Evolutionary conservation across 1,284 basidiomycete species (phyloP), one percentile per base, ranked within the genome.

Genomic region (Ceratobasidium sp.): DNA sequence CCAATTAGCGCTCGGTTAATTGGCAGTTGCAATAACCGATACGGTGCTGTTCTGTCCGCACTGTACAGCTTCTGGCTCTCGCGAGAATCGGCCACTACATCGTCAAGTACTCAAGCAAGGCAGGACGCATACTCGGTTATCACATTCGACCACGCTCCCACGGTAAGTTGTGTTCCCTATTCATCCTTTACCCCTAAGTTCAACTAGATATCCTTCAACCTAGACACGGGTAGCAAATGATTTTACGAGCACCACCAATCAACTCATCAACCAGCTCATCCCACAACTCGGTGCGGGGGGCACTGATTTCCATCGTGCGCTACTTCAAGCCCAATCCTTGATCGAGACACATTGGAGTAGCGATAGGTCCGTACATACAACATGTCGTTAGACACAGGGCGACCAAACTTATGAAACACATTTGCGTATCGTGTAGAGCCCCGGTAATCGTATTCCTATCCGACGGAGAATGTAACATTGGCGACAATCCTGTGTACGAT

Each of bases 371-470:
- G 80, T 60, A 33, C 49, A 64, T 23, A 46, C 18, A 13, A 23
- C 12, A 55, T 18, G 18, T 12, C n/a, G 40, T 13, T 39, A n/a
- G 42, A 26, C 12, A 33, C 58, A 39, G 12, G 10, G 51, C 9
- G 20, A 5, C 18, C 33, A 42, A 5, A 20, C n/a, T 42, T 9
- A n/a, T 40, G 12, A 23, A 20, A 60, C 20, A 18, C 33, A 15
- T 5, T 18, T n/a, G 79, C 23, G 18, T 40, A 2, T 12, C 26
- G 10, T 61, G 15, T 23, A 91, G 91, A 76, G 82, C 85, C 0
- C 91, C 91, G 0, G 87, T 92, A 13, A 83, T 92, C 13, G 87
- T 92, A 23, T 91, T 92, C 83, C 84, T 92, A 13, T 92, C 91
- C 0, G 90, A 91, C 78, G 91, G 91, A 0, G 87, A 90, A 83